Percentiles rank a stretch among this genome's conserved stretches.
Evolutionary conservation across 2,329 filamentous ascomycete species (phyloP).

Genomic region (Fusarium papillatum): DNA sequence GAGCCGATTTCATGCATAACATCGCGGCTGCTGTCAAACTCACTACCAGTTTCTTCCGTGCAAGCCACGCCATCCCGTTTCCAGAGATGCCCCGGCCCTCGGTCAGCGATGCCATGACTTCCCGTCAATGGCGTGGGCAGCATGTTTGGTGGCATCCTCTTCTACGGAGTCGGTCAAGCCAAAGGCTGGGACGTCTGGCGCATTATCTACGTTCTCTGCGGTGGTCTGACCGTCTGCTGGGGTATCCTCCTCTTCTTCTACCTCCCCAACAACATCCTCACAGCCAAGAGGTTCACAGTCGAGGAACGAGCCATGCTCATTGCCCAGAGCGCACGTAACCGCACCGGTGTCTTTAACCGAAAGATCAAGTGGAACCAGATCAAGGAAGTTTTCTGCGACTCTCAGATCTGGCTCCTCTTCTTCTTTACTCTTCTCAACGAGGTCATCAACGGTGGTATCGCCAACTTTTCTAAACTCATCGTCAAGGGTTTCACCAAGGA

Average conservation of each 20-base stretch:
- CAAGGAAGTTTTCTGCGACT: conserved; percentile 61
- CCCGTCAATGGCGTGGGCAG: conserved; percentile 59
- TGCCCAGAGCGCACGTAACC: conserved; percentile 69
- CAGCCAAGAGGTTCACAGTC: conserved; percentile 43
- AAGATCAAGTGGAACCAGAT: conserved; percentile 64
- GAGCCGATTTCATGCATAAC: neutral
- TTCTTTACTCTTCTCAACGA: conserved; percentile 70
- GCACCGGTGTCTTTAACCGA: conserved; percentile 62
- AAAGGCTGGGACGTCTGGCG: conserved; percentile 60
- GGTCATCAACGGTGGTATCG: conserved; percentile 66
- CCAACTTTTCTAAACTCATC: conserved; percentile 68
- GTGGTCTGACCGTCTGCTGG: conserved; percentile 62
- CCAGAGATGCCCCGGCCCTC: too few relatives aligned
- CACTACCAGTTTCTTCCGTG: too few relatives aligned
- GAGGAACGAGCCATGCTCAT: conserved; percentile 63
- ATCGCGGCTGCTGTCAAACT: too few relatives aligned
- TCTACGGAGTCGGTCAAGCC: conserved; percentile 68
- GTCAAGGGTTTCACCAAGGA: conserved; percentile 61
- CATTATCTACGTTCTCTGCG: conserved; percentile 67
- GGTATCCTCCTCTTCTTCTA: conserved; percentile 57
- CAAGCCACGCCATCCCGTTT: too few relatives aligned
- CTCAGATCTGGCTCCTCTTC: conserved; percentile 65
- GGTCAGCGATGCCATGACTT: too few relatives aligned
- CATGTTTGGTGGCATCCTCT: conserved; percentile 60
- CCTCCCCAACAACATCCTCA: conserved; percentile 62